Base-by-base conservation (phyloP, 2,329 filamentous ascomycete genomes). In the Nemania bipapillata region DNA sequence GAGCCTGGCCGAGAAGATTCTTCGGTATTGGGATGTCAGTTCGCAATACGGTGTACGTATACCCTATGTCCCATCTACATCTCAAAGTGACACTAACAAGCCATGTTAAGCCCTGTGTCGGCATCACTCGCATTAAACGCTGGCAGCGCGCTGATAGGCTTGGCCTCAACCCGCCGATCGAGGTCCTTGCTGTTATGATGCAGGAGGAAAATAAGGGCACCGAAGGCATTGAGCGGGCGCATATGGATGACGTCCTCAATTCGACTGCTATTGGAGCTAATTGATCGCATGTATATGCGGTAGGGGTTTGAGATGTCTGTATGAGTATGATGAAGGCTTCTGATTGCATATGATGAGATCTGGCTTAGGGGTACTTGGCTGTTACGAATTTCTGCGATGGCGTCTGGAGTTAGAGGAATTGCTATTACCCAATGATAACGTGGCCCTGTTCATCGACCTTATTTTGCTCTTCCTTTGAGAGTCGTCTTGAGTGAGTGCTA, bases 1-100 rank as follows among this genome's bases (percentile, higher is more conserved):
- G 73, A 86, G 84, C 11, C 73, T 92, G 53, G 86, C 91, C 64
- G 94, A 98, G 85, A 97, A 95, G 84, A 89, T 98, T 28, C 81
- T 98, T 75, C 86, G 95, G 71, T 92, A 97, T 79, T 99, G 96
- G 81, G 96, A 99, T 79, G 91, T 97, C 73, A 96, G 91, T 77
- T 92, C 88, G 68, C 92, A 97, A 76, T 99, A 92, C 79, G 96
- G 96, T 65, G 94, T 97, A 88, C 83, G 92, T 89, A n/a, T 62
- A 15, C 55, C 37, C 47, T 15, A 15, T 35, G 20, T 26, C 28
- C 24, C 4, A 50, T 57, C 47, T 15, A n/a, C 22, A 20, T 8
- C 22, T 32, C 3, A 22, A 22, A 28, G 50, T 37, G 24, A 52
- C 59, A 50, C 35, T 71, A 56, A 63, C 64, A 8, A 9, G 62